A percentile compares a stretch with the other conserved stretches of the same genome.
Evolutionary conservation across 1,284 basidiomycete species (phyloP).

Genomic region (Pyrrhoderma lamaoense): DNA sequence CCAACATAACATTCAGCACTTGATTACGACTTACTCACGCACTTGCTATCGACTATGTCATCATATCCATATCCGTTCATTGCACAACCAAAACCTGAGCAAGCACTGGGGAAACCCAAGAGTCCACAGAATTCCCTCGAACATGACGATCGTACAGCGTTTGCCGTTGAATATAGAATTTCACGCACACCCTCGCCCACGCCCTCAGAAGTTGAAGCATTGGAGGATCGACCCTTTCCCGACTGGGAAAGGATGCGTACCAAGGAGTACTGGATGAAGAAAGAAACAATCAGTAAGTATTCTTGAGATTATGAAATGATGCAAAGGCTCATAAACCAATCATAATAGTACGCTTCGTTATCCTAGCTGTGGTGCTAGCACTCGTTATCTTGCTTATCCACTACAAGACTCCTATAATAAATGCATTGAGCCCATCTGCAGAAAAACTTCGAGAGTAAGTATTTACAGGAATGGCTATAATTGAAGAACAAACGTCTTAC

Average conservation of each 20-base stretch:
- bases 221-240: slow-evolving; percentile 26
- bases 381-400: slow-evolving; percentile 48
- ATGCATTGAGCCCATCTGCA: slow-evolving; percentile 48
- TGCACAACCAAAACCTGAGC: too few species aligned
- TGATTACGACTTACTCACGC: too few species aligned
- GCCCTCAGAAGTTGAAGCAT: slow-evolving; percentile 31
- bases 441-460: slow-evolving; percentile 39
- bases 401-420: slow-evolving; percentile 48
- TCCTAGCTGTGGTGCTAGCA: slow-evolving; percentile 21
- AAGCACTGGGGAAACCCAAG: too few species aligned
- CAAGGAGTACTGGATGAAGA: slow-evolving; percentile 34
- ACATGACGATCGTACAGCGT: too few species aligned
- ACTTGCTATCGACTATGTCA: too few species aligned
- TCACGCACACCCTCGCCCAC: slow-evolving; percentile 34
- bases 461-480: slow-evolving; percentile 6
- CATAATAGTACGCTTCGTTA: neutral
- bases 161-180: neutral
- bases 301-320: neutral
- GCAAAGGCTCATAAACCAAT: neutral
- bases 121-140: too few species aligned
- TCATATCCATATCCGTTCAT: too few species aligned
- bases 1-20: too few species aligned
- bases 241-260: slow-evolving; percentile 36
- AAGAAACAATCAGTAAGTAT: slow-evolving; percentile 36
- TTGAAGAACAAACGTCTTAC: neutral